phyloP scores from a whole-genome alignment of 768 basidiomycete species.

The Rhizopogon sp. region DNA sequence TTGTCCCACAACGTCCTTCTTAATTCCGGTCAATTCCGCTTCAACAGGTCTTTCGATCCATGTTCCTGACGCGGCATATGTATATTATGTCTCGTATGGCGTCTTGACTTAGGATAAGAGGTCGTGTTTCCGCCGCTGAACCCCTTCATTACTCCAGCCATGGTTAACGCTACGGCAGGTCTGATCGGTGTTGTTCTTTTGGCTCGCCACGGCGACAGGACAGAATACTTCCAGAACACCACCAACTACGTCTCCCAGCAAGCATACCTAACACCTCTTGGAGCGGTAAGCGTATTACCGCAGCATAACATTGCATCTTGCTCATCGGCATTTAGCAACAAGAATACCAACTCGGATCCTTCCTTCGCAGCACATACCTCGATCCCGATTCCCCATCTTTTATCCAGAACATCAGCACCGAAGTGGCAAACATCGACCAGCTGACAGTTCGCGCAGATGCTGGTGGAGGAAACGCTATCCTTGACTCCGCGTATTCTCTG shows the following conservation, averaged over 20 bases:
- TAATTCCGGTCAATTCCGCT: too few relatives aligned
- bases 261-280: slow-evolving; percentile 62
- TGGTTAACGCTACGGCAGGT: slow-evolving; percentile 4
- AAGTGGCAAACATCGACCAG: slow-evolving; percentile 61
- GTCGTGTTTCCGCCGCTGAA: not conserved
- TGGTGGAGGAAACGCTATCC: slow-evolving; percentile 70
- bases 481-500: slow-evolving; percentile 74
- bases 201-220: slow-evolving; percentile 67
- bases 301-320: not conserved
- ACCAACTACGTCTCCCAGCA: slow-evolving; percentile 49
- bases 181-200: slow-evolving; percentile 66
- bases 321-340: slow-evolving; percentile 40
- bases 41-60: too few relatives aligned
- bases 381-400: slow-evolving; percentile 52
- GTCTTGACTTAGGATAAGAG: not conserved
- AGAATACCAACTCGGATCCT: slow-evolving; percentile 50
- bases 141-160: not conserved
- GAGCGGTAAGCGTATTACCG: slow-evolving; percentile 41
- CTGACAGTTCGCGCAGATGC: slow-evolving; percentile 69
- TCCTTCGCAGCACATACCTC: slow-evolving; percentile 57
- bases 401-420: slow-evolving; percentile 56
- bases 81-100: not conserved
- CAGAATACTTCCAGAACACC: slow-evolving; percentile 62
- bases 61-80: too few relatives aligned
- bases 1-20: too few relatives aligned